Percentiles rank a stretch among this genome's conserved stretches.
Conservation (phyloP, 257 asterid species). For the Eucommia ulmoides region DNA sequence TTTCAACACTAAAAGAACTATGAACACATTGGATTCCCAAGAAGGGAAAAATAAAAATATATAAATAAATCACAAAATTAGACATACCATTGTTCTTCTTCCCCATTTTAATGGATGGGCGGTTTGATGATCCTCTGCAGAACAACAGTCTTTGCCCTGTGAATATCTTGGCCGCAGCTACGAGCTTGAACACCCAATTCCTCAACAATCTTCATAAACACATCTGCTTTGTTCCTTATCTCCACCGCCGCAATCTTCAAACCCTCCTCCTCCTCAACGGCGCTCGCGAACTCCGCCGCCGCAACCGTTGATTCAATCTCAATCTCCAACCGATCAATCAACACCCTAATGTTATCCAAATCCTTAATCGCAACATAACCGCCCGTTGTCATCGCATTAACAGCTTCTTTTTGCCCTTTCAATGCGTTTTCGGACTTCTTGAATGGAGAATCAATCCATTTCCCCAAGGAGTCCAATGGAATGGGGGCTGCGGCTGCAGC, state of each 20-base stretch:
- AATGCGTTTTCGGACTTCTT: constrained; percentile 69
- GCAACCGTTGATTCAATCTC: constrained; percentile 45
- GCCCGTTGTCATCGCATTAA: constrained; percentile 61
- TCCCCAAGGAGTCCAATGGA: constrained; percentile 94
- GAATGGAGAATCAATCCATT: constrained; percentile 82
- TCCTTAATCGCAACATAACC: constrained; percentile 71
- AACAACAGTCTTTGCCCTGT: constrained; percentile 87
- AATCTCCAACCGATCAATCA: constrained; percentile 60
- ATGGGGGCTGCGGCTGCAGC: constrained; percentile 75
- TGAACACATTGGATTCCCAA: too few relatives aligned
- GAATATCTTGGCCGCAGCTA: constrained; percentile 77
- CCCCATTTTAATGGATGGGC: too few relatives aligned
- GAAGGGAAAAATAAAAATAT: too few relatives aligned
- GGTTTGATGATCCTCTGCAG: constrained; percentile 77
- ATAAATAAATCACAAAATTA: too few relatives aligned
- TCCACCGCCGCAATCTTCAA: constrained; percentile 57
- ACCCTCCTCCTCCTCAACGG: constrained; percentile 50
- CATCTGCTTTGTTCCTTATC: constrained; percentile 56
- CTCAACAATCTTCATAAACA: constrained; percentile 63
- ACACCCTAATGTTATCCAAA: constrained; percentile 54
- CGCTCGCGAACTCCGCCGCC: constrained; percentile 39
- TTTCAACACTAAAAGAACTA: too few relatives aligned
- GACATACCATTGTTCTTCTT: too few relatives aligned
- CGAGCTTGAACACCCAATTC: constrained; percentile 83
- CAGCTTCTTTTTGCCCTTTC: constrained; percentile 77